Percentiles rank a stretch among this genome's conserved stretches.
phyloP scores from a whole-genome alignment of 495 filamentous ascomycete species.

The Podospora bellae-mahoneyi region DNA sequence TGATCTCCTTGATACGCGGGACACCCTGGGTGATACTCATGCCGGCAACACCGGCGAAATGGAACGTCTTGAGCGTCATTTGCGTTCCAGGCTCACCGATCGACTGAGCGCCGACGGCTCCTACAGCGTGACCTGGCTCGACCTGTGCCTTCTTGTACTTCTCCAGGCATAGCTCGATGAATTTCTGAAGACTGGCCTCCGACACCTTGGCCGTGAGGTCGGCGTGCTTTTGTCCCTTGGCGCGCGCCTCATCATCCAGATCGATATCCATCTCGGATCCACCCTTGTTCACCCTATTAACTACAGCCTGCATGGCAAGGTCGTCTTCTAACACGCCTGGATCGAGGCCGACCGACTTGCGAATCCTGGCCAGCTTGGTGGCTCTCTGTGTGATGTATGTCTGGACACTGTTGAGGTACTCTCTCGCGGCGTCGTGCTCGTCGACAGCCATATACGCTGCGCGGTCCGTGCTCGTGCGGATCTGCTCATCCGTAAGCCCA shows the following conservation, averaged over 20 bases:
- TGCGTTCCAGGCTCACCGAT: constrained; percentile 98
- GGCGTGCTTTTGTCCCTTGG: constrained; percentile 34
- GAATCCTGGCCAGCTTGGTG: constrained; percentile 48
- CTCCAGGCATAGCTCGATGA: constrained; percentile 75
- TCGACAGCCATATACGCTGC: constrained; percentile 56
- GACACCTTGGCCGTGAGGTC: constrained; percentile 82
- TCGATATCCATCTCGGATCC: constrained; percentile 14
- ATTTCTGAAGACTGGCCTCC: constrained; percentile 61
- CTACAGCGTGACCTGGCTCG: constrained; percentile 95
- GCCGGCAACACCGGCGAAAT: constrained; percentile 98
- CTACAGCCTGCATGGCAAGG: constrained; percentile 12
- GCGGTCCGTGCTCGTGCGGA: constrained; percentile 45
- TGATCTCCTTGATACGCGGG: constrained; percentile 99
- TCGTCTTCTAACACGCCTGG: constrained; percentile 26
- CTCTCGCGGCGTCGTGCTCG: constrained; percentile 77
- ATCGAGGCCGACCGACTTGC: constrained; percentile 43
- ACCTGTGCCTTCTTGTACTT: constrained; percentile 89
- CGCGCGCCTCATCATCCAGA: constrained; percentile 7
- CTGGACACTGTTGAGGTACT: constrained; percentile 73
- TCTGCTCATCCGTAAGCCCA: constrained; percentile 58
- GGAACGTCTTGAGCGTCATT: constrained; percentile 99
- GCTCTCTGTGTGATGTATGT: constrained; percentile 57
- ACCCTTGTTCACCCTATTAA: constrained; percentile 14
- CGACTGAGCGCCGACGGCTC: constrained; percentile 93
- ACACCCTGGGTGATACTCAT: constrained; percentile 99